A percentile compares a stretch with the other conserved stretches of the same genome.
Conservation (phyloP, 371 early-diverging fungal species). For the Capniomyces stellatus region DNA sequence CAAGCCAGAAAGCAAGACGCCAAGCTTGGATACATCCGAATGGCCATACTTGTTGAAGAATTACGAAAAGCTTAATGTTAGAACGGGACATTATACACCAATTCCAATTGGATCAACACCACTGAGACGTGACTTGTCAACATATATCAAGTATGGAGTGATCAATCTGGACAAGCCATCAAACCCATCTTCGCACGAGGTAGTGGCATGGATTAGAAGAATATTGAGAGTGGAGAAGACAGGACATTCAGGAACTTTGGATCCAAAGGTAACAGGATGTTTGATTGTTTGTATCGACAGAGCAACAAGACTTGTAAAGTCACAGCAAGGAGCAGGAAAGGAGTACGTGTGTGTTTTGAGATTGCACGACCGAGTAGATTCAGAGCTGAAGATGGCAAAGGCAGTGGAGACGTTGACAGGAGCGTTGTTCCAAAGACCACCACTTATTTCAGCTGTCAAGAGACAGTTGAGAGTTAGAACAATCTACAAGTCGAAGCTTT, state of each 20-base stretch:
- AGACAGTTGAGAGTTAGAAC: slow-evolving; percentile 98
- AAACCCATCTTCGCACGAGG: slow-evolving; percentile 99
- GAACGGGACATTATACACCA: slow-evolving; percentile 96
- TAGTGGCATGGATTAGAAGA: slow-evolving; percentile 99
- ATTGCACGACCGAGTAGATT: slow-evolving; percentile 81
- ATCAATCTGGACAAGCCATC: slow-evolving; percentile 98
- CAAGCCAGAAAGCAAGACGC: slow-evolving; percentile 54
- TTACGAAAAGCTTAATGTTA: slow-evolving; percentile 95
- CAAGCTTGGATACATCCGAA: slow-evolving; percentile 73
- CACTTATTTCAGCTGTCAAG: slow-evolving; percentile 99
- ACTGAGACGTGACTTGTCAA: slow-evolving; percentile 77
- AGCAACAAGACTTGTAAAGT: slow-evolving; percentile 98
- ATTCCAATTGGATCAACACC: slow-evolving; percentile 93
- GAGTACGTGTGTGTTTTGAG: slow-evolving; percentile 97
- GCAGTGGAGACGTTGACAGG: slow-evolving; percentile 93
- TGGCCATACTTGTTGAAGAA: slow-evolving; percentile 97
- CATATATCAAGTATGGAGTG: slow-evolving; percentile 87
- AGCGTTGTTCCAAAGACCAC: slow-evolving; percentile 98
- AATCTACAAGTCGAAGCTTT: slow-evolving; percentile 86
- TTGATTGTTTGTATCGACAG: slow-evolving; percentile 98
- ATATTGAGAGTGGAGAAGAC: slow-evolving; percentile 98
- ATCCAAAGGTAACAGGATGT: slow-evolving; percentile 99
- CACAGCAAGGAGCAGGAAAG: slow-evolving; percentile 98
- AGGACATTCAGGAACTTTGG: slow-evolving; percentile 98
- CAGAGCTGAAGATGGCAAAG: slow-evolving; percentile 68